Conservation (phyloP, 139 green algal species). For the Coelastrella sp. region DNA sequence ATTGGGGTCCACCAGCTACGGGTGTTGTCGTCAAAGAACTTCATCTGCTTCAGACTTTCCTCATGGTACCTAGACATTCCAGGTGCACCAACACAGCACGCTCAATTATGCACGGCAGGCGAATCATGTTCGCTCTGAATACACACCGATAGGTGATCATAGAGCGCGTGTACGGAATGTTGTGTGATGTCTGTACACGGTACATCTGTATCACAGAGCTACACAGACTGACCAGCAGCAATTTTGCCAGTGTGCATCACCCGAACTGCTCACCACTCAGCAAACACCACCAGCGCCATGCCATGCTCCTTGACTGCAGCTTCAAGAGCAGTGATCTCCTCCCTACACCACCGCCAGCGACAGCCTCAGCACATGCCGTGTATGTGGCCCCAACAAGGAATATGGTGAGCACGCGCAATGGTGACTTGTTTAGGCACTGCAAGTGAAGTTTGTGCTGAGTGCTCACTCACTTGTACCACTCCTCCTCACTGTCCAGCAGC, state of each 20-base stretch:
- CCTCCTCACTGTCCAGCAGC: constrained; percentile 46
- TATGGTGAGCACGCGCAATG: no score
- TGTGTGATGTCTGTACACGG: no score
- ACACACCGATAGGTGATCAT: no score
- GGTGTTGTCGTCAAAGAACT: constrained; percentile 99
- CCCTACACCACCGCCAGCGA: constrained; percentile 5
- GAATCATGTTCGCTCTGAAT: no score
- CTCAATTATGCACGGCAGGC: neutral
- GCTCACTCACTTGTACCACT: constrained; percentile 49
- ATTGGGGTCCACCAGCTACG: constrained; percentile 88
- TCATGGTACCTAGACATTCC: constrained; percentile 23
- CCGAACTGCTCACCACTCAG: constrained; percentile 86
- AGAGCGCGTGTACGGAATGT: no score
- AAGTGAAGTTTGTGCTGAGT: no score
- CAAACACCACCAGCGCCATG: constrained; percentile 91
- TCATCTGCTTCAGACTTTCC: constrained; percentile 72
- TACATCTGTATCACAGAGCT: neutral
- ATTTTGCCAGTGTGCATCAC: neutral
- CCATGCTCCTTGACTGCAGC: constrained; percentile 78
- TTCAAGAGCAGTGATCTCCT: constrained; percentile 89
- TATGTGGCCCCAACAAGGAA: no score
- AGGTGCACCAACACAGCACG: neutral
- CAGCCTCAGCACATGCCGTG: neutral
- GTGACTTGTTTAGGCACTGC: no score
- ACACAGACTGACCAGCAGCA: neutral